Evolutionary conservation across 352 stramenopile species (phyloP), one percentile per base, ranked within the genome.

Genomic region (Phytopythium ostracodes): DNA sequence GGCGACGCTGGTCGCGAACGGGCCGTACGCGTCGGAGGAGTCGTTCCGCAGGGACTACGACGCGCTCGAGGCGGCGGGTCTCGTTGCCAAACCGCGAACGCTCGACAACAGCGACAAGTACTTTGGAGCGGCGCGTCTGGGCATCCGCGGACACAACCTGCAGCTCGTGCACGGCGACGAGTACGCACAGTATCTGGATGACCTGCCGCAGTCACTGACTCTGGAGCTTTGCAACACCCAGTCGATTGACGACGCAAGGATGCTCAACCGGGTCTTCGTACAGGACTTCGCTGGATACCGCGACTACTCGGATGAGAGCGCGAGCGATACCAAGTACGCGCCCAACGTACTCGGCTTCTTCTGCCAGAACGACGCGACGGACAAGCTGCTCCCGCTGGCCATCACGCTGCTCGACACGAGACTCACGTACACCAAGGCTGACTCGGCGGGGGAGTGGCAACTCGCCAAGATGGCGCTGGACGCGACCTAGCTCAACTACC

Each of bases 381-480:
- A 36, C 25, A 35, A 59, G 10, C 29, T 77, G 27, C 40, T 76
- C 60, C 72, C 72, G 6, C 42, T 79, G 44, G 68, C 67, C 2
- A 79, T 79, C 60, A 47, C 62, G 44, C 68, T 66, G 25, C 57
- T 74, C 20, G 67, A 73, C 46, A 71, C 68, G 22, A 55, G 59
- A 29, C 59, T 76, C 44, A 67, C 64, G 20, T 72, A 69, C 62
- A 72, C 67, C 17, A 70, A 65, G 50, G 33, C 62, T 42, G 68
- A 74, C 65, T 65, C 59, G 17, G 40, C 50, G 7, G 62, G 57
- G 4, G 67, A 78, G 49, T 78, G 71, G 71, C 65, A 64, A 43
- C 54, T 78, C 36, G 71, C 71, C 57, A 79, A 76, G 66, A 76
- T 79, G 71, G 66, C 72, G 22, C 61, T 79, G 25, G 64, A 76